Evolutionary conservation across 2,329 filamentous ascomycete genomes (phyloP).

Genomic region (Microsporum ferrugineum): DNA sequence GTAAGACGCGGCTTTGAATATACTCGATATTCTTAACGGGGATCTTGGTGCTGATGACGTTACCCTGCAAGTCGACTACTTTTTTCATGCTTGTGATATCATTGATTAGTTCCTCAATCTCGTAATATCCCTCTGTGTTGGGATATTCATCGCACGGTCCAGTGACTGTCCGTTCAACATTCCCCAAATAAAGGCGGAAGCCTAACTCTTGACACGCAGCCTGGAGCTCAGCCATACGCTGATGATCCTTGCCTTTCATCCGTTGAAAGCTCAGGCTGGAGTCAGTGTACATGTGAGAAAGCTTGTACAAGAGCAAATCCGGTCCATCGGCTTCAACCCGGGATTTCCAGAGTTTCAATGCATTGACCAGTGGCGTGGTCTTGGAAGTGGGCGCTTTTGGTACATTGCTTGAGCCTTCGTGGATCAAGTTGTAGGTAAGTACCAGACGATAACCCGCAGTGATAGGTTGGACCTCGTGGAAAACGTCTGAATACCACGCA

Average conservation of each 20-base stretch:
- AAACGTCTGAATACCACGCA: constrained; percentile 43
- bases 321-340: constrained; percentile 6
- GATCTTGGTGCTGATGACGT: constrained; percentile 2
- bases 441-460: constrained; percentile 40
- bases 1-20: constrained; percentile 11
- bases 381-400: constrained; percentile 3
- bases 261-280: constrained; percentile 15
- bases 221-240: constrained; percentile 11
- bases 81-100: background rate
- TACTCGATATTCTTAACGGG: constrained; percentile 7
- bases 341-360: constrained; percentile 8
- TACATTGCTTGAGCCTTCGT: constrained; percentile 9
- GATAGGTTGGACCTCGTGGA: constrained; percentile 41
- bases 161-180: constrained; percentile 14
- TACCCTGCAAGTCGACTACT: constrained; percentile 9
- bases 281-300: constrained; percentile 20
- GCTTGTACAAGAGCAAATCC: constrained; percentile 14
- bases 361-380: background rate
- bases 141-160: constrained; percentile 13
- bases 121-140: background rate
- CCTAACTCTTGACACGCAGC: constrained; percentile 14
- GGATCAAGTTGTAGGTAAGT: constrained; percentile 44
- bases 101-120: constrained; percentile 2
- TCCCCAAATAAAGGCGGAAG: constrained; percentile 19
- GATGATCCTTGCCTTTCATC: constrained; percentile 19